Evolutionary conservation across 1,284 basidiomycete genomes (phyloP), one percentile per base, ranked within the genome.

Genomic region (Boletus holoroseus): DNA sequence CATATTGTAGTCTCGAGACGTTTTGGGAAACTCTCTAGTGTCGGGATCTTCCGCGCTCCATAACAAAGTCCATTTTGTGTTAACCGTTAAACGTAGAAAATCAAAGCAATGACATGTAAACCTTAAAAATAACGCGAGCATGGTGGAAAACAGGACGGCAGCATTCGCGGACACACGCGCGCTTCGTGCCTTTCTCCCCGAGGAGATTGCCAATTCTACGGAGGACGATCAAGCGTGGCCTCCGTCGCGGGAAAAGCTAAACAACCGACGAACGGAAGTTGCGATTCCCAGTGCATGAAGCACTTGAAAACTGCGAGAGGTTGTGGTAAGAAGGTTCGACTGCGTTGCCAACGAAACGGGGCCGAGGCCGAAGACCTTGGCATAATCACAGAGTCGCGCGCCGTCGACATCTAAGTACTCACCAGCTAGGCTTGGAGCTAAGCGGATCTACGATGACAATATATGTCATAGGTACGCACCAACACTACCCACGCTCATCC

Each of bases 201-300:
- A 59, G 57, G 57, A 55, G 46, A 41, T 58, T 24, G 5, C 7
- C 22, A 30, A 31, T 16, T 15, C 30, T 20, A 12, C 13, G 44
- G 13, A 52, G 49, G 13, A 12, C 22, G 16, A 5, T 15, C 32
- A 28, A 43, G 27, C 32, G 26, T 36, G 16, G 15, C n/a, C 24
- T 31, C 26, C 16, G 9, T 30, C 40, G 16, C 41, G 37, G 22
- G 20, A 51, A 28, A 34, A n/a, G 22, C 9, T 8, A n/a, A 40
- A 3, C 9, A 35, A 22, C 37, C 20, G 13, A 30, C 40, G 24
- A 50, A 48, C 24, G 31, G 24, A 28, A 26, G 26, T 41, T 22
- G 15, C 18, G 16, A 30, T 46, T 43, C 47, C 31, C 47, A 20
- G 39, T n/a, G 27, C 13, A 32, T 12, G 18, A 13, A 34, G 4